A percentile compares a stretch with the other conserved stretches of the same genome.
Evolutionary conservation across 2,329 filamentous ascomycete genomes (phyloP).

Genomic region (Claviceps purpurea): DNA sequence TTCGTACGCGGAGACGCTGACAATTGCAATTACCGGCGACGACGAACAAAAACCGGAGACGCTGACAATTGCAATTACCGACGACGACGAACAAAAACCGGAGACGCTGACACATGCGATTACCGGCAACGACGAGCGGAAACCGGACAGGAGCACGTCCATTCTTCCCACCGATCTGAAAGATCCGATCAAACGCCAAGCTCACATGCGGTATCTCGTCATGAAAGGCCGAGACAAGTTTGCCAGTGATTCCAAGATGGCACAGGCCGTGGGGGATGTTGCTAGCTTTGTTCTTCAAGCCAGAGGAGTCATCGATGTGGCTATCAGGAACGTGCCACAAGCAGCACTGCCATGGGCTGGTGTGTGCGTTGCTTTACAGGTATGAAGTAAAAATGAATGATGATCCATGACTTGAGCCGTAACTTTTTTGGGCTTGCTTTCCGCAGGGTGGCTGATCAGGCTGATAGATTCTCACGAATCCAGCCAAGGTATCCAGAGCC

Average conservation of each 20-base stretch:
- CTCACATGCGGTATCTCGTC: slow-evolving; percentile 7
- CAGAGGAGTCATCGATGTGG: slow-evolving; percentile 6
- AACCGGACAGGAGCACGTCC: background rate
- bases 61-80: slow-evolving; percentile 5
- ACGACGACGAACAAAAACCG: background rate
- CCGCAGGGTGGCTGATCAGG: background rate
- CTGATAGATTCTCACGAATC: slow-evolving; percentile 7
- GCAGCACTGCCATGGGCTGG: slow-evolving; percentile 8
- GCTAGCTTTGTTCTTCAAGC: slow-evolving; percentile 7
- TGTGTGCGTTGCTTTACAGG: slow-evolving; percentile 8
- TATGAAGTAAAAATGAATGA: background rate
- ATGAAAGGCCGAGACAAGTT: slow-evolving; percentile 7
- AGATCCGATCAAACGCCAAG: slow-evolving; percentile 6
- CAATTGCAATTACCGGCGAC: slow-evolving; percentile 5
- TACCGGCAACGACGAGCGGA: slow-evolving; percentile 2
- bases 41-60: background rate
- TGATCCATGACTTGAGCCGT: background rate
- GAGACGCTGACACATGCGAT: slow-evolving; percentile 4
- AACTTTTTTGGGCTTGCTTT: background rate
- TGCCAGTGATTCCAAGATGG: slow-evolving; percentile 5
- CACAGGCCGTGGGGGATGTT: slow-evolving; percentile 7
- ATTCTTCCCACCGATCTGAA: slow-evolving; percentile 3
- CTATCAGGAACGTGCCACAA: slow-evolving; percentile 6
- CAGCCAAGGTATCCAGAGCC: slow-evolving; percentile 4
- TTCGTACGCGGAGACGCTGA: slow-evolving; percentile 6